These are phyloP conservation scores for Annona cherimola DNA, from an alignment of 164 flowering plant genomes.

Conservation along the genomic window DNA sequence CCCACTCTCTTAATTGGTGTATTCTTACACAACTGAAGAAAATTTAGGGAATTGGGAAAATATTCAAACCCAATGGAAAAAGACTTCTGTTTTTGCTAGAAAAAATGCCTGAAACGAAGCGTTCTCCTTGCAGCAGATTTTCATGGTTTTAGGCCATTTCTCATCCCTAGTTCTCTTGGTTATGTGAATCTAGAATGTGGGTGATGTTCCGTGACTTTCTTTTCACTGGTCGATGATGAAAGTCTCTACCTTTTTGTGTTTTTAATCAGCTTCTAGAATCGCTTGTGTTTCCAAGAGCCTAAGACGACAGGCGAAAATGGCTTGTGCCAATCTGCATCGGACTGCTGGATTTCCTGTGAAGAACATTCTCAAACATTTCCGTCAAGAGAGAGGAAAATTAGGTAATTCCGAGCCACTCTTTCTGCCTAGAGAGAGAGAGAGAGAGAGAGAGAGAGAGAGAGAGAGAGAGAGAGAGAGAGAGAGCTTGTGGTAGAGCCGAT, in stretches of 20 bases:
- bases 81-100: too few species aligned
- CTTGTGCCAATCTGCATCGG: constrained; percentile 32
- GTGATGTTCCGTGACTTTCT: not conserved
- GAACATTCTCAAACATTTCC: constrained; percentile 23
- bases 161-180: too few species aligned
- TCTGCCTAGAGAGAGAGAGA: too few species aligned
- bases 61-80: too few species aligned
- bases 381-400: constrained; percentile 21
- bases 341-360: constrained; percentile 21
- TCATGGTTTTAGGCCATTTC: too few species aligned
- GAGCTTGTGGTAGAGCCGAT: not conserved
- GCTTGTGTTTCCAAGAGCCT: not conserved
- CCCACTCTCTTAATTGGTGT: too few species aligned
- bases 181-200: not conserved
- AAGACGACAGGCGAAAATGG: not conserved
- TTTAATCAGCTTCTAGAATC: not conserved
- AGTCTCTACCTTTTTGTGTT: not conserved
- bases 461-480: too few species aligned
- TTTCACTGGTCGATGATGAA: not conserved
- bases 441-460: too few species aligned
- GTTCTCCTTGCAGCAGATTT: too few species aligned
- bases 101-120: too few species aligned
- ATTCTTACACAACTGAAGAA: too few species aligned
- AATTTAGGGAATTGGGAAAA: too few species aligned
- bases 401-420: constrained; percentile 22